Conservation (phyloP, 306 rosid genomes). For the Acacia confusa region DNA sequence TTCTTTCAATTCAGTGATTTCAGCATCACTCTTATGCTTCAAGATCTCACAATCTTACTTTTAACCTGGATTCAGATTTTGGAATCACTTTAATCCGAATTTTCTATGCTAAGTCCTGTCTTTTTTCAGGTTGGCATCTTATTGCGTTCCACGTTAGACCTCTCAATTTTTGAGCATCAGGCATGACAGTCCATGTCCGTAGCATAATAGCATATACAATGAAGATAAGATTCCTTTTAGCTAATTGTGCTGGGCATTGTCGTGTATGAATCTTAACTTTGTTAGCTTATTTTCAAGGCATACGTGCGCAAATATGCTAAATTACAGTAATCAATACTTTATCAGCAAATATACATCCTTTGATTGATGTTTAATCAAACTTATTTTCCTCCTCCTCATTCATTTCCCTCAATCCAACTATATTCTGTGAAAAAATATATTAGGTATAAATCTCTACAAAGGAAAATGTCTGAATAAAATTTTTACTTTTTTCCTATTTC, state of each 20-base stretch:
- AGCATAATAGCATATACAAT: neutral
- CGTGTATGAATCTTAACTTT: constrained; percentile 9
- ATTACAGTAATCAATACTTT: neutral
- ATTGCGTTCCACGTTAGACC: neutral
- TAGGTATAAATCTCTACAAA: neutral
- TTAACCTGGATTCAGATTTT: neutral
- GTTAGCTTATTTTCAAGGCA: neutral
- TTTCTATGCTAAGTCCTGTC: neutral
- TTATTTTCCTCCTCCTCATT: neutral
- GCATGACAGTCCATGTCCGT: neutral
- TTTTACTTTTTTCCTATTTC: neutral
- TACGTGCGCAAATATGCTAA: neutral
- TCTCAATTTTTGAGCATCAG: neutral
- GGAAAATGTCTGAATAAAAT: neutral
- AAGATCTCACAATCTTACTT: neutral
- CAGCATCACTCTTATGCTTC: neutral
- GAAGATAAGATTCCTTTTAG: constrained; percentile 1
- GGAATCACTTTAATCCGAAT: neutral
- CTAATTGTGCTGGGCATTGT: neutral
- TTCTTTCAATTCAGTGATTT: neutral
- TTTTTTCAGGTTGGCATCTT: neutral
- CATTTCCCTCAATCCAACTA: neutral
- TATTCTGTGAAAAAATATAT: neutral
- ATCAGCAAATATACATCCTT: neutral
- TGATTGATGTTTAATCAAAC: neutral